phyloP scores from a whole-genome alignment of 2,329 filamentous ascomycete genomes.

The Curvularia spicifera region DNA sequence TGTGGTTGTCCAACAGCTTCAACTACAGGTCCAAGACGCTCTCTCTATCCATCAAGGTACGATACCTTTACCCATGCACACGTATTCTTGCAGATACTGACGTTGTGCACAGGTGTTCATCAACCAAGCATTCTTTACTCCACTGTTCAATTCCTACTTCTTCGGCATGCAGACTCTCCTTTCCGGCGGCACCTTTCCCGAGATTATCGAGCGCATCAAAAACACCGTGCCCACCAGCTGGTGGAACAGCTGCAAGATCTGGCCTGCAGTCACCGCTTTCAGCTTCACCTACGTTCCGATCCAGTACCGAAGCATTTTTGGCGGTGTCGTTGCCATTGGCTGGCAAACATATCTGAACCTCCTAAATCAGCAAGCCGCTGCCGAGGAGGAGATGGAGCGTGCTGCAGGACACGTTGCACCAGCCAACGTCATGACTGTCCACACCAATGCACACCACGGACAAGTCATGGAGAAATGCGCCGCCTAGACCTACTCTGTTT shows the following conservation, averaged over 20 bases:
- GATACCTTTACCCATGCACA: neutral
- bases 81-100: conserved; percentile 1
- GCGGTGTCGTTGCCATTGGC: conserved; percentile 76
- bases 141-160: conserved; percentile 62
- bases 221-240: conserved; percentile 78
- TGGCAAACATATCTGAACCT: conserved; percentile 93
- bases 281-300: conserved; percentile 83
- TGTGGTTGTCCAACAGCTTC: conserved; percentile 80
- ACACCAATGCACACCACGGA: conserved; percentile 10
- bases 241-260: conserved; percentile 82
- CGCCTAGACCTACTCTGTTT: conserved; percentile 9
- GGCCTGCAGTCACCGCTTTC: conserved; percentile 86
- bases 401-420: conserved; percentile 10
- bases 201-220: conserved; percentile 73
- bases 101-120: conserved; percentile 63
- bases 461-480: conserved; percentile 26
- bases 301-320: conserved; percentile 81
- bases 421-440: conserved; percentile 1
- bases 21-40: conserved; percentile 78
- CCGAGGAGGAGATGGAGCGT: conserved; percentile 52
- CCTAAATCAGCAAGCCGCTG: conserved; percentile 76
- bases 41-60: conserved; percentile 72
- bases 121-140: conserved; percentile 82
- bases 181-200: conserved; percentile 66
- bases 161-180: conserved; percentile 59